Base-by-base conservation (phyloP, 176 grass and related monocot genomes). In the Rhynchospora pubera region DNA sequence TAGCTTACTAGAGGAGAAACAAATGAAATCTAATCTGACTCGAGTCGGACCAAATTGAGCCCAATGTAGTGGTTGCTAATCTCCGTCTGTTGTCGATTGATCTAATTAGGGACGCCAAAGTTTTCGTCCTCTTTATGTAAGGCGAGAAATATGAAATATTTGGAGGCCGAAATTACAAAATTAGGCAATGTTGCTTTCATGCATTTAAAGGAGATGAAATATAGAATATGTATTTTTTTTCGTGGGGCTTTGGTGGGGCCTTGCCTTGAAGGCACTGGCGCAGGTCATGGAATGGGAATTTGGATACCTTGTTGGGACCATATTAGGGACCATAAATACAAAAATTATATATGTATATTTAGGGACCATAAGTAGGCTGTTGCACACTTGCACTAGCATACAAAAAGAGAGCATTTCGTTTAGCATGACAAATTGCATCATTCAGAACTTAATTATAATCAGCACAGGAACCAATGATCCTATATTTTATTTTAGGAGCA, bases 11-110 rank as follows among this genome's bases (percentile, higher is more conserved):
- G 15, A 18, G n/a, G 18, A 58, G 56, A 58, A 58, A n/a, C 18
- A 75, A 26, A 75, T 46, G 18, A 26, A 79, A 57, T 78, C 74
- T 21, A 79, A 79, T 79, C 34, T 58, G 42, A 56, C 28, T 57
- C 26, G 8, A 53, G n/a, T 61, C 14, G 28, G 53, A 79, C 53
- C 52, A 62, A 62, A 79, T 78, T 78, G 74, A 57, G 57, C 74
- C 34, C 77, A 61, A 62, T 42, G 56, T 42, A 79, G 22, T 61
- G 22, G 77, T 62, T 79, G 57, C 32, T 18, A 43, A 56, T 62
- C 57, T 12, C 57, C 5, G 74, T 50, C 13, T 57, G 13, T 48
- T 79, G 28, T 57, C 11, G 26, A 48, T 79, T 78, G 34, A 3
- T 39, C 34, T 39, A 39, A 39, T 78, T 30, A 78, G 7, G 71